Evolutionary conservation across 192 early-diverging fungal genomes (phyloP).

Genomic region (Helicostylum pulchrum): DNA sequence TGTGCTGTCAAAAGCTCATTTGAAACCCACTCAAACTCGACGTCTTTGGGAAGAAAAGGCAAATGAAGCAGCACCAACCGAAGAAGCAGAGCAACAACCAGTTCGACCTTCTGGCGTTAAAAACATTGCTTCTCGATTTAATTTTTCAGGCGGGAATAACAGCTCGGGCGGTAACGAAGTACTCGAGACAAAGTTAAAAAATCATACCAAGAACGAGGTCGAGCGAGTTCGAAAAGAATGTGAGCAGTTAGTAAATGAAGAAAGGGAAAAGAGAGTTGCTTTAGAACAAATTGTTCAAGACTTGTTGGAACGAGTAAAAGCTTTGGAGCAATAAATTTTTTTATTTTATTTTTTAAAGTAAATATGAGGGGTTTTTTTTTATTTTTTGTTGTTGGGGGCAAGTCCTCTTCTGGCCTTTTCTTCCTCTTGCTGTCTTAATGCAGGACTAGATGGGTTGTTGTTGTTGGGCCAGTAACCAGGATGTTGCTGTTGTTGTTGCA

Average conservation of each 20-base stretch:
- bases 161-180: constrained; percentile 34
- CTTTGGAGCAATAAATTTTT: constrained; percentile 11
- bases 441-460: background rate
- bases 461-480: constrained; percentile 10
- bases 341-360: background rate
- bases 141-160: constrained; percentile 20
- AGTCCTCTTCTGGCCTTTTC: constrained; percentile 10
- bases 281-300: constrained; percentile 28
- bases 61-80: constrained; percentile 18
- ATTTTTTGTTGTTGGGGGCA: constrained; percentile 8
- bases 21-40: constrained; percentile 35
- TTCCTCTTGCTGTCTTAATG: constrained; percentile 14
- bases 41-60: constrained; percentile 32
- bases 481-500: constrained; percentile 7
- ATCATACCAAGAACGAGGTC: constrained; percentile 35
- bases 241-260: constrained; percentile 26
- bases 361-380: too few relatives aligned
- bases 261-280: constrained; percentile 20
- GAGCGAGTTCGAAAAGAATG: constrained; percentile 36
- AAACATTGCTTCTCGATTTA: constrained; percentile 29
- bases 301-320: constrained; percentile 22
- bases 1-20: constrained; percentile 5
- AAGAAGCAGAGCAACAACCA: constrained; percentile 4
- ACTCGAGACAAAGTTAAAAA: constrained; percentile 36
- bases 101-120: constrained; percentile 28